Base-by-base conservation (phyloP, 1,284 basidiomycete species). In the Neolentinus lepideus region DNA sequence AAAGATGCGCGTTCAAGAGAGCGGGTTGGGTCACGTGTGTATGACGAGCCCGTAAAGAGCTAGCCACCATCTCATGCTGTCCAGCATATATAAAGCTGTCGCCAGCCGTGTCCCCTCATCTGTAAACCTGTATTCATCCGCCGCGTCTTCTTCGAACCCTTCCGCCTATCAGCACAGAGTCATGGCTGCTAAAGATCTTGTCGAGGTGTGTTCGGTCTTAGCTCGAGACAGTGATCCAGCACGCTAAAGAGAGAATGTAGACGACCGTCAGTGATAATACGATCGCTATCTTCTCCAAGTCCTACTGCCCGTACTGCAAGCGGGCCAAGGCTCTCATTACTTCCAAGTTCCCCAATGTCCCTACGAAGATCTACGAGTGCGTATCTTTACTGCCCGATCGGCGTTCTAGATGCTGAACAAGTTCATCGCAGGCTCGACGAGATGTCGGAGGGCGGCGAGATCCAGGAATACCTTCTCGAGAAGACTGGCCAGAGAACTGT, bases 251-350 rank as follows among this genome's bases (percentile, higher is more conserved):
- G 12, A 31, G 29, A 12, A 31, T 31, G 29, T 58, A 88, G 85
- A 64, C 66, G 54, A 70, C 78, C 29, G 83, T 89, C 61, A 57
- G 69, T 8, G 69, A 76, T 21, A 77, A 84, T 76, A 80, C 78
- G 64, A 75, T 90, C 58, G 73, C 76, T 45, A 79, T 90, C 56
- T 90, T 90, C 68, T 88, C 86, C 56, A 90, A 90, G 74, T 71
- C 75, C 10, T 80, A 67, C 51, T 90, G 80, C 68, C 80, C 82
- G 8, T 86, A 77, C 69, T 87, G 84, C 74, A 71, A 59, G 57
- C 67, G 67, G 9, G 79, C 85, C 33, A 90, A 90, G 68, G 54
- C 58, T 0, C 69, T 88, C n/a, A 76, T 90, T 59, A 62, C 63
- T 1, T 58, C 60, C 3, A 65, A 79, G 22, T 86, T 79, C 63